Evolutionary conservation across 1,284 basidiomycete species (phyloP).

Genomic region (Papiliotrema laurentii): DNA sequence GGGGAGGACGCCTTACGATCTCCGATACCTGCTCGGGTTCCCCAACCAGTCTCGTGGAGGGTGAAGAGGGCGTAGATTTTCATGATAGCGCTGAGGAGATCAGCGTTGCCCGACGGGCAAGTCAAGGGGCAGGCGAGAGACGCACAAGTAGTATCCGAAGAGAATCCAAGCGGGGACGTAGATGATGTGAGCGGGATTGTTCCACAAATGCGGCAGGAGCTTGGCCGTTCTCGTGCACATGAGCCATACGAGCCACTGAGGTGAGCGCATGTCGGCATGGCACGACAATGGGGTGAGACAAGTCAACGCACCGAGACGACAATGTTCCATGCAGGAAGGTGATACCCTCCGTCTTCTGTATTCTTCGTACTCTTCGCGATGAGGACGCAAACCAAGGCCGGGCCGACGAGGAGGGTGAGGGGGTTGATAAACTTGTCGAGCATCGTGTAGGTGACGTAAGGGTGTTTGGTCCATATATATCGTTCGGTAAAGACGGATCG

Average conservation of each 20-base stretch:
- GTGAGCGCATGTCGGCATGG: background rate
- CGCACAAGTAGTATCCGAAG: slow-evolving; percentile 66
- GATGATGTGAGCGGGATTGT: slow-evolving; percentile 75
- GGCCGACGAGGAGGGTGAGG: slow-evolving; percentile 76
- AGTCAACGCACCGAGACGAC: slow-evolving; percentile 49
- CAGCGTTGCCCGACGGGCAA: slow-evolving; percentile 1
- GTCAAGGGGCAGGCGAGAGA: background rate
- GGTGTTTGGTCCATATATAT: slow-evolving; percentile 79
- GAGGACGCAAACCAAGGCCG: slow-evolving; percentile 67
- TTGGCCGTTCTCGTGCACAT: slow-evolving; percentile 77
- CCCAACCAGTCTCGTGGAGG: slow-evolving; percentile 85
- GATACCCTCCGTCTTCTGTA: slow-evolving; percentile 69
- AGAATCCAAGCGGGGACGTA: slow-evolving; percentile 86
- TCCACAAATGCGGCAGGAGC: slow-evolving; percentile 81
- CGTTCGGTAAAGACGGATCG: slow-evolving; percentile 82
- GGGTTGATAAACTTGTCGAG: slow-evolving; percentile 90
- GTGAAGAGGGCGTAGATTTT: slow-evolving; percentile 78
- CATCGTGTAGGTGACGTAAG: slow-evolving; percentile 89
- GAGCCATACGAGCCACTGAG: slow-evolving; percentile 74
- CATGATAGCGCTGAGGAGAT: slow-evolving; percentile 69
- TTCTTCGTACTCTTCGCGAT: slow-evolving; percentile 72
- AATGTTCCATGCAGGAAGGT: slow-evolving; percentile 86
- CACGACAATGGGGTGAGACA: background rate
- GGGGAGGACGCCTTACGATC: too few relatives aligned
- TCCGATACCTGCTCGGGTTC: slow-evolving; percentile 82